Base-by-base conservation (phyloP, 148 eudicot genomes). In the Persicaria maculosa region DNA sequence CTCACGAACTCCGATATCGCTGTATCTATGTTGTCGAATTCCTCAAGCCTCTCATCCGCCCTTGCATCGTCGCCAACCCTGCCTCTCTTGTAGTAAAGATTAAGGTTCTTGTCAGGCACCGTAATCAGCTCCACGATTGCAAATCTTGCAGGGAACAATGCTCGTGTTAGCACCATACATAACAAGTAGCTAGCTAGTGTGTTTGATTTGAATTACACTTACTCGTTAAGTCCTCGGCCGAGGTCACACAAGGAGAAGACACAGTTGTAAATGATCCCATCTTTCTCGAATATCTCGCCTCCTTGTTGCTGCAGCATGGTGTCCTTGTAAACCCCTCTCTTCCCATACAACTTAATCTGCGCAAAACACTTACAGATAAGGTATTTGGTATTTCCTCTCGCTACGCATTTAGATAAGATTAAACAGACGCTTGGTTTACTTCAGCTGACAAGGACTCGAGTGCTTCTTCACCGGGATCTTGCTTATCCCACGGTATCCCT, bases 311-410 rank as follows among this genome's bases (percentile, higher is more conserved):
- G 88, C 80, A 93, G 54, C 88, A 82, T 88, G 1, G 91, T 83
- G 76, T 88, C 98, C 74, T 86, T 91, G 81, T 91, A 90, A 17
- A 93, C 97, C 14, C 93, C 95, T 79, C 93, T 87, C 77, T 91
- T 93, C 6, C 98, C 98, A 72, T 85, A 88, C 65, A 91, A 74
- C 80, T 93, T 93, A 4, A 91, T 73, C 98, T 91, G 84, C 25
- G 61, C 7, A 2, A 62, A 6, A 3, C 1, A 4, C 15, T 6
- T 4, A 59, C 16, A n/a, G 14, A 20, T 17, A 11, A 47, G 4
- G 5, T 4, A 52, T 14, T 20, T 31, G 40, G 40, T 31, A 3
- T 31, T 31, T 31, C 40, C 40, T 31, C 40, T 31, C 3, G 40
- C 3, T 31, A 31, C 2, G 40, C 2, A 31, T 31, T 31, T 31